Evolutionary conservation across 2,329 filamentous ascomycete species (phyloP), one percentile per base, ranked within the genome.

Genomic region (Ampelomyces quisqualis): DNA sequence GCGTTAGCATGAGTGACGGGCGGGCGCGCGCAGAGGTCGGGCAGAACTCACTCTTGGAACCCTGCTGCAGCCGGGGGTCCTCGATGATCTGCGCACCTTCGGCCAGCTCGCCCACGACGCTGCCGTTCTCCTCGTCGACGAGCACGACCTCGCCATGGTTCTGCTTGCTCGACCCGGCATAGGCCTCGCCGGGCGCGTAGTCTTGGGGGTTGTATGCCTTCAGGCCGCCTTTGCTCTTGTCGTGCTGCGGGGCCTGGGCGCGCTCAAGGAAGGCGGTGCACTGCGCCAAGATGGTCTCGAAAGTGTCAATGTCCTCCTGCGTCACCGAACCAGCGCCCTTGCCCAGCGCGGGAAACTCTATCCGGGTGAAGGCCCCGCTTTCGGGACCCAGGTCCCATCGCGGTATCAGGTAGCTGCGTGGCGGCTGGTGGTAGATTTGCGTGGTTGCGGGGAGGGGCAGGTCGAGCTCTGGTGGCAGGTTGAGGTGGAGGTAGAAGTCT

Each of bases 201-300:
- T 85, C 78, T 17, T 82, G 81, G 0, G 91, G 91, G 62, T 96
- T 90, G 70, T 97, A 97, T 26, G 65, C 47, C 38, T 66, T 64
- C 26, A 59, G 45, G 19, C 52, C 50, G 40, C 54, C 60, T 29
- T 64, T 64, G 48, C 68, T 51, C 38, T 57, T 58, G 28, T 52
- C 53, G 14, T 68, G 55, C 18, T 75, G 83, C 5, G 87, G 82
- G n/a, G 62, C 57, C 27, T 84, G 76, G 7, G 88, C 85, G 30
- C 90, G 82, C 69, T 97, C 91, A 4, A 95, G 79, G 67, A 98
- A 97, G 2, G 91, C 88, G 2, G 91, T 97, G 70, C 91, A 97
- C 71, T 97, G 90, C n/a, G 91, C 91, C 35, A 97, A 77, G 51
- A 97, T 97, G 3, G 91, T 96, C 74, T 97, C 91, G 61, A 96